Conservation (phyloP, 441 rosid species). For the Gossypium aridum region DNA sequence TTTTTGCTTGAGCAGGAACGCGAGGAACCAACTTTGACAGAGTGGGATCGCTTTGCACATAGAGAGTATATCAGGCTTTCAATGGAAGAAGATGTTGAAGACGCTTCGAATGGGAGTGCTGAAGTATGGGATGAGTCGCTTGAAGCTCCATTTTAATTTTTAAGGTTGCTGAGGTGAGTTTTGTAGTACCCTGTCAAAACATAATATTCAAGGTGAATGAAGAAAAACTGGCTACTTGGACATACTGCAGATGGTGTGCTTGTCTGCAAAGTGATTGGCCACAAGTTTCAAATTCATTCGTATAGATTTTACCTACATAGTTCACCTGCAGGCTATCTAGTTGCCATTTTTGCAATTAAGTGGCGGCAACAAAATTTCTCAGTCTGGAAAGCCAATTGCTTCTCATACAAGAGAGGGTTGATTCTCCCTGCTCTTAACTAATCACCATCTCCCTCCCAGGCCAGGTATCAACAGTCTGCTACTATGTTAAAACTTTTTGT, state of each 20-base stretch:
- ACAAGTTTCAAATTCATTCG: slow-evolving; percentile 4
- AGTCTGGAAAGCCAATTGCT: slow-evolving; percentile 9
- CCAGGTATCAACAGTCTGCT: neutral
- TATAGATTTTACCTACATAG: neutral
- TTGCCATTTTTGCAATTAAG: neutral
- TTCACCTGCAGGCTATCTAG: neutral
- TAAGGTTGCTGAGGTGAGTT: neutral
- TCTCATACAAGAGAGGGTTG: slow-evolving; percentile 1
- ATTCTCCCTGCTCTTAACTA: neutral
- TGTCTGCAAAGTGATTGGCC: neutral
- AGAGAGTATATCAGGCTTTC: slow-evolving; percentile 57
- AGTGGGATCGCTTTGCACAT: slow-evolving; percentile 6
- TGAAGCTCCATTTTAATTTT: slow-evolving; percentile 44
- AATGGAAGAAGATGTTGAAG: slow-evolving; percentile 58
- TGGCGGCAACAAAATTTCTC: neutral
- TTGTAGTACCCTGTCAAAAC: neutral
- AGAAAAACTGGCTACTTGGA: neutral
- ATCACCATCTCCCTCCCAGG: slow-evolving; percentile 2
- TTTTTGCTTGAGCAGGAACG: slow-evolving; percentile 31
- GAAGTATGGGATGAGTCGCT: slow-evolving; percentile 68
- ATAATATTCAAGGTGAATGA: neutral
- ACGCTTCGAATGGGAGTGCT: slow-evolving; percentile 59
- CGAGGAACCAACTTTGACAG: slow-evolving; percentile 47
- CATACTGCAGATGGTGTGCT: neutral
- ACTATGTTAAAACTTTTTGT: neutral